phyloP scores from a whole-genome alignment of 2,329 filamentous ascomycete genomes.

The Periconia sp. region DNA sequence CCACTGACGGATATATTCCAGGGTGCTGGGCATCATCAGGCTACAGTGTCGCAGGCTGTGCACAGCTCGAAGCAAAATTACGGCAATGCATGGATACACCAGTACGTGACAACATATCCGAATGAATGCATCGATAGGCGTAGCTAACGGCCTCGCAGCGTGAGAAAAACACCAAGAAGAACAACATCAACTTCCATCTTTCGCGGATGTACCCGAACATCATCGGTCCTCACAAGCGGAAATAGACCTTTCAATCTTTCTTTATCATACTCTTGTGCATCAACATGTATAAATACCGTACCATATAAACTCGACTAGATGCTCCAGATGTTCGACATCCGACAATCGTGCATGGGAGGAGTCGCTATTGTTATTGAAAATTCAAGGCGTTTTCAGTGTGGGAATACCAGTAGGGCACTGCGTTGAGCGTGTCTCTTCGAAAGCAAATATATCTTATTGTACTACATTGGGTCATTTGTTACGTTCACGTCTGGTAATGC shows the following conservation, averaged over 20 bases:
- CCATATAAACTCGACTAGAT: slow-evolving; percentile 2
- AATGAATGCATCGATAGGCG: background rate
- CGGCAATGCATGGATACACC: slow-evolving; percentile 78
- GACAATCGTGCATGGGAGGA: slow-evolving; percentile 18
- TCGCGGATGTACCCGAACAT: slow-evolving; percentile 74
- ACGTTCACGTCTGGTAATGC: background rate
- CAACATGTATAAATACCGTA: slow-evolving; percentile 22
- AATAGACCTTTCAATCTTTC: slow-evolving; percentile 39
- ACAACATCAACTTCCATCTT: slow-evolving; percentile 89
- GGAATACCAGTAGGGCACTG: slow-evolving; percentile 15
- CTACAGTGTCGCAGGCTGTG: slow-evolving; percentile 64
- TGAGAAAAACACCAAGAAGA: slow-evolving; percentile 63
- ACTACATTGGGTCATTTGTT: background rate
- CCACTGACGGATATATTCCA: slow-evolving; percentile 42
- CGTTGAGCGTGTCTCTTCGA: slow-evolving; percentile 8
- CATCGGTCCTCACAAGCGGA: slow-evolving; percentile 69
- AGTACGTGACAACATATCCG: slow-evolving; percentile 49
- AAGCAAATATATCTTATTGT: slow-evolving; percentile 1
- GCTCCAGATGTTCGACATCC: slow-evolving; percentile 10
- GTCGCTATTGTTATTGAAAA: slow-evolving; percentile 12
- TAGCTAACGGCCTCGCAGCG: slow-evolving; percentile 47
- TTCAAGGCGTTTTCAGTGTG: slow-evolving; percentile 15
- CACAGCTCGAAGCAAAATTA: slow-evolving; percentile 61
- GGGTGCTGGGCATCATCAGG: slow-evolving; percentile 84
- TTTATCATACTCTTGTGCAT: slow-evolving; percentile 22